Evolutionary conservation across 1,284 basidiomycete genomes (phyloP).

Genomic region (Cryptococcus sp.): DNA sequence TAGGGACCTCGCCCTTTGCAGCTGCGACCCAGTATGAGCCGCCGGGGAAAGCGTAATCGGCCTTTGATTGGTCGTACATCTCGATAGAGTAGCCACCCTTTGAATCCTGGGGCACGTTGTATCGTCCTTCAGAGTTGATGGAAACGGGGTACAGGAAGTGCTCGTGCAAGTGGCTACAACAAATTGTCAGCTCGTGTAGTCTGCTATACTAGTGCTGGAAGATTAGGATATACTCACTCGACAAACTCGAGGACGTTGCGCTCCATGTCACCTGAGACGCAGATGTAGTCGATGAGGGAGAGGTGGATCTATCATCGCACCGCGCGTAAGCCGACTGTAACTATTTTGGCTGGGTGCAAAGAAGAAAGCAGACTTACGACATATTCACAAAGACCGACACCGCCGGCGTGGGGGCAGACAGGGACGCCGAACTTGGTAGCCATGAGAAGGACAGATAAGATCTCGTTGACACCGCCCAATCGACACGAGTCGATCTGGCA

Average conservation of each 20-base stretch:
- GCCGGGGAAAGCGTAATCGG: constrained; percentile 52
- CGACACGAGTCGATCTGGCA: constrained; percentile 94
- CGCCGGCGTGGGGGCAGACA: constrained; percentile 93
- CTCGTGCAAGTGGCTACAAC: constrained; percentile 77
- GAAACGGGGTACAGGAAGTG: constrained; percentile 87
- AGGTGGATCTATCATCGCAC: constrained; percentile 32
- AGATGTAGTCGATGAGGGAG: constrained; percentile 85
- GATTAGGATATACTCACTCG: constrained; percentile 30
- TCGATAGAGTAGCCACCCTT: constrained; percentile 55
- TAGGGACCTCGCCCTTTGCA: constrained; percentile 38
- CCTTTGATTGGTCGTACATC: constrained; percentile 54
- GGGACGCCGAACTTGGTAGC: constrained; percentile 80
- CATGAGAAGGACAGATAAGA: constrained; percentile 90
- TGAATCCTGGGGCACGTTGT: constrained; percentile 62
- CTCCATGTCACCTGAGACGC: constrained; percentile 86
- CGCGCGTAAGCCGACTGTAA: neutral
- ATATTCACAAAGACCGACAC: constrained; percentile 93
- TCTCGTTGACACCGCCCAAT: constrained; percentile 88
- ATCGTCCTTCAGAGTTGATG: constrained; percentile 80
- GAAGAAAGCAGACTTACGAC: constrained; percentile 64
- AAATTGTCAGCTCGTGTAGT: neutral
- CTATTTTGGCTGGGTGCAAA: neutral
- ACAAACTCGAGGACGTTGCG: constrained; percentile 79
- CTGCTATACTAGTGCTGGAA: constrained; percentile 64
- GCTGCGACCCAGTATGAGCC: constrained; percentile 55